Percentiles rank a stretch among this genome's conserved stretches.
Evolutionary conservation across 306 rosid genomes (phyloP).

Genomic region (Gynostemma pentaphyllum): DNA sequence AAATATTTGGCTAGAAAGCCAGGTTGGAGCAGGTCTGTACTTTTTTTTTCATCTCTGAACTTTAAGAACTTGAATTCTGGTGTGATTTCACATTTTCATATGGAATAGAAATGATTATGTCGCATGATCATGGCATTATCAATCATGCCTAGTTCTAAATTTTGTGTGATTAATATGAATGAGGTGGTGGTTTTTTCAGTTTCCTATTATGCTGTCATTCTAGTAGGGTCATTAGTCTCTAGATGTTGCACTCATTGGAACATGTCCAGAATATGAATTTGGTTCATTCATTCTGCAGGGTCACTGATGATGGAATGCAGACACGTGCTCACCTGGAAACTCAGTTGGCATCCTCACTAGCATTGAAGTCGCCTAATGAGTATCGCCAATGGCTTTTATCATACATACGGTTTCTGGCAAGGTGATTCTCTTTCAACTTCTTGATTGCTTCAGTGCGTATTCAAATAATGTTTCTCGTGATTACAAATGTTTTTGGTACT

Average conservation of each 20-base stretch:
- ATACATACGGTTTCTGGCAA: conserved; percentile 80
- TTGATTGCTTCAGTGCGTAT: neutral
- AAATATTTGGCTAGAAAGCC: conserved; percentile 95
- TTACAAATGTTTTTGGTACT: neutral
- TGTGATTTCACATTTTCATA: neutral
- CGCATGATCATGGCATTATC: neutral
- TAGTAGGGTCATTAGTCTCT: neutral
- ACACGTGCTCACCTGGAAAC: conserved; percentile 97
- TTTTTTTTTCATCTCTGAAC: conserved; percentile 4
- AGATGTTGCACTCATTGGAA: neutral
- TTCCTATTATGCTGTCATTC: neutral
- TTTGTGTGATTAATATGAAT: neutral
- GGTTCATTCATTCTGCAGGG: conserved; percentile 32
- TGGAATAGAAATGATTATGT: neutral
- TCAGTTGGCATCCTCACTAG: conserved; percentile 79
- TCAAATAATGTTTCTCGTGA: neutral
- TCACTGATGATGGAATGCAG: conserved; percentile 91
- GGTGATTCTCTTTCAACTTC: conserved; percentile 27
- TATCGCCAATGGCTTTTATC: conserved; percentile 87
- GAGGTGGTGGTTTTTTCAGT: neutral
- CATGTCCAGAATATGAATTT: neutral
- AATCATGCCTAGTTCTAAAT: neutral
- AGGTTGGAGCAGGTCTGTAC: conserved; percentile 93
- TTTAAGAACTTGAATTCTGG: neutral
- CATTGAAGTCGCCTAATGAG: conserved; percentile 81